Conservation (phyloP, 495 filamentous ascomycete species). For the Podospora pseudopauciseta region DNA sequence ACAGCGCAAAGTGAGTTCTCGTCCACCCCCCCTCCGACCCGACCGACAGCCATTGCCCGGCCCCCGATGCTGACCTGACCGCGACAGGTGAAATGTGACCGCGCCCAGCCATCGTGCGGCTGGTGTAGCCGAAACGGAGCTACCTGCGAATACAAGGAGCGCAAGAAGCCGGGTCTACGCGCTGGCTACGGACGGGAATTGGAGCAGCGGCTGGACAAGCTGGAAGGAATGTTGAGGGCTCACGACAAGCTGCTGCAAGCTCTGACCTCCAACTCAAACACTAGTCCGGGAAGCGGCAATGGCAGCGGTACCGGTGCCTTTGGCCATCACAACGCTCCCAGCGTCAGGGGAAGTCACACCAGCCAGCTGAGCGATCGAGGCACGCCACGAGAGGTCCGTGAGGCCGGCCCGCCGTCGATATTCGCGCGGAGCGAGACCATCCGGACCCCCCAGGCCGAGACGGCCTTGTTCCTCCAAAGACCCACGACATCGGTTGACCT, state of each 20-base stretch:
- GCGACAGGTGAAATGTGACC: constrained; percentile 69
- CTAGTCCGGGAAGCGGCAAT: constrained; percentile 35
- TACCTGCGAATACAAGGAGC: constrained; percentile 75
- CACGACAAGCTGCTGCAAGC: constrained; percentile 48
- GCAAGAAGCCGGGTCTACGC: constrained; percentile 78
- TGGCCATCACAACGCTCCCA: constrained; percentile 45
- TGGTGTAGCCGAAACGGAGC: constrained; percentile 82
- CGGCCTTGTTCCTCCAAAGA: constrained; percentile 60
- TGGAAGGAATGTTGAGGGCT: constrained; percentile 47
- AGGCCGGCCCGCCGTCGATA: constrained; percentile 33
- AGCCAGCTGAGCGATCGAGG: constrained; percentile 47
- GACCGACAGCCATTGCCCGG: neutral
- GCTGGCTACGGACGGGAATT: constrained; percentile 87
- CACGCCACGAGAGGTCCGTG: constrained; percentile 38
- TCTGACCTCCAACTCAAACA: constrained; percentile 21
- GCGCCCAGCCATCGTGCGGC: constrained; percentile 77
- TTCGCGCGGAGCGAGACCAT: constrained; percentile 33
- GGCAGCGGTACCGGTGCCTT: constrained; percentile 36
- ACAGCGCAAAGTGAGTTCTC: constrained; percentile 62
- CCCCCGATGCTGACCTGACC: constrained; percentile 7
- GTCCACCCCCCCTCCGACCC: neutral
- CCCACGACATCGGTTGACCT: constrained; percentile 46
- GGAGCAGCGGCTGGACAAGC: constrained; percentile 68
- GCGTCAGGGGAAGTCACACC: constrained; percentile 40
- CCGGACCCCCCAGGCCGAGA: constrained; percentile 56